These are phyloP conservation scores for Xylaria sp. DNA, from an alignment of 2,329 filamentous ascomycete species.

Conservation along the genomic window DNA sequence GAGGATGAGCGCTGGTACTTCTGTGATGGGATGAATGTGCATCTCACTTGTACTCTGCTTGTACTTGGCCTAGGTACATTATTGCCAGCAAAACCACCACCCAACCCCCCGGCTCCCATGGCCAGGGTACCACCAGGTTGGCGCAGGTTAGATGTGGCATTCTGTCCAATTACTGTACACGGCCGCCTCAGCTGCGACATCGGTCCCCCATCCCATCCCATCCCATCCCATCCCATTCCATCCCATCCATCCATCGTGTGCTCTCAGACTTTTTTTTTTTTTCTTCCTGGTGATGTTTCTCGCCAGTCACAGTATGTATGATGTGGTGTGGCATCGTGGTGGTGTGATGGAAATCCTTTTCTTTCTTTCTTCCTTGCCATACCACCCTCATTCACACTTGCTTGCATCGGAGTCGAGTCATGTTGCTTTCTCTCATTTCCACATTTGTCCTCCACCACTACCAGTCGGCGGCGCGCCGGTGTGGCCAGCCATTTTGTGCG, in stretches of 20 bases:
- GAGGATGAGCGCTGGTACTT: neutral
- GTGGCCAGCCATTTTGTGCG: too few species aligned
- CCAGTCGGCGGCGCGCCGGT: too few species aligned
- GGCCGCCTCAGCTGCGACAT: constrained; percentile 9
- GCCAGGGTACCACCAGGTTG: constrained; percentile 5
- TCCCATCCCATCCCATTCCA: too few species aligned
- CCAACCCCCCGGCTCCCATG: too few species aligned
- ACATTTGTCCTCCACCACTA: neutral
- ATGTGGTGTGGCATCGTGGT: too few species aligned
- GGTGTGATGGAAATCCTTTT: neutral
- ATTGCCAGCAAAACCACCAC: neutral
- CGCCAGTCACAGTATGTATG: too few species aligned
- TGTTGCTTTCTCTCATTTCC: too few species aligned
- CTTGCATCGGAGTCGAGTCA: too few species aligned
- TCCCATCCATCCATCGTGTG: too few species aligned
- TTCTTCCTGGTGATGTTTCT: too few species aligned
- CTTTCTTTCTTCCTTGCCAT: neutral
- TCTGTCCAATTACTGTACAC: neutral
- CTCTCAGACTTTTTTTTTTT: neutral
- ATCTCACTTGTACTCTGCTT: too few species aligned
- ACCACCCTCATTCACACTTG: neutral
- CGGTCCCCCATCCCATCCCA: constrained; percentile 6
- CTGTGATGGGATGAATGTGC: too few species aligned
- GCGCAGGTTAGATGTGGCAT: neutral
- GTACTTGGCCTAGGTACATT: neutral